Percentiles rank a stretch among this genome's conserved stretches.
These are phyloP conservation scores for Cyamopsis tetragonoloba DNA, from an alignment of 306 rosid species.

Conservation along the genomic window DNA sequence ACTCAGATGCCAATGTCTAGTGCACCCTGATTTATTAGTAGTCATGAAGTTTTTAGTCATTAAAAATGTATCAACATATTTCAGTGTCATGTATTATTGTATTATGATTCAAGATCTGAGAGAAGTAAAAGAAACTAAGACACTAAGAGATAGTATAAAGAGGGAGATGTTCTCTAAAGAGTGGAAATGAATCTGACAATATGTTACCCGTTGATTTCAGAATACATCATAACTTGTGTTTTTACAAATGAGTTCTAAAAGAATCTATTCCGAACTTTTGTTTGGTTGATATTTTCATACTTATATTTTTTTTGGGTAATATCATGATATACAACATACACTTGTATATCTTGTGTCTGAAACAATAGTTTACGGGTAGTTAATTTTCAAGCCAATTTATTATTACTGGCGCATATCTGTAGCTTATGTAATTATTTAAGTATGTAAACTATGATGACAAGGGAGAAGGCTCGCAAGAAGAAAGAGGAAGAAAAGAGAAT, in stretches of 20 bases:
- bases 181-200: too few relatives aligned
- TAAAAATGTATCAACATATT: background rate
- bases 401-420: background rate
- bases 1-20: background rate
- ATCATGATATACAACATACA: background rate
- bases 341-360: conserved; percentile 17
- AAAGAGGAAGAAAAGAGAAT: conserved; percentile 87
- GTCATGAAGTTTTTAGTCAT: background rate
- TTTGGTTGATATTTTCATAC: background rate
- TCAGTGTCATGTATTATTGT: background rate
- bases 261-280: background rate
- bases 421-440: background rate
- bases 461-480: conserved; percentile 99
- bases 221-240: too few relatives aligned
- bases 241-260: too few relatives aligned
- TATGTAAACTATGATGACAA: conserved; percentile 27
- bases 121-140: too few relatives aligned
- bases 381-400: conserved; percentile 1
- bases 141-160: too few relatives aligned
- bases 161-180: too few relatives aligned
- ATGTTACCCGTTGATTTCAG: too few relatives aligned
- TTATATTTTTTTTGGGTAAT: background rate
- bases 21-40: background rate
- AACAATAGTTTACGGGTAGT: background rate
- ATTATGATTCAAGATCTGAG: too few relatives aligned